Percentiles rank a stretch among this genome's conserved stretches.
Evolutionary conservation across 148 eudicot species (phyloP).

Genomic region (Vaccinium myrtillus): DNA sequence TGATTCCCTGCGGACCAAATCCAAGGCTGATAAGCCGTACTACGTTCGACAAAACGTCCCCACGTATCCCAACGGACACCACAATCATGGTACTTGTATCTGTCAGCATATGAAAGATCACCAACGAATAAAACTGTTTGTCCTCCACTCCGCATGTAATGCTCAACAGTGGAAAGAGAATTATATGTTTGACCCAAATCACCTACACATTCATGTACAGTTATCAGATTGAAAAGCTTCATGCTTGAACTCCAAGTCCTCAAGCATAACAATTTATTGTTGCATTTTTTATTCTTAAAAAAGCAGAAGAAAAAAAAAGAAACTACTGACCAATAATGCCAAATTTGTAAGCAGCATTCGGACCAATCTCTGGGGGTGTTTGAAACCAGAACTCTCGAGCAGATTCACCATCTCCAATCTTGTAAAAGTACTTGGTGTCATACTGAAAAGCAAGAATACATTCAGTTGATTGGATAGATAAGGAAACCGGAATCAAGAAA

Average conservation of each 20-base stretch:
- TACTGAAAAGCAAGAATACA: constrained; percentile 36
- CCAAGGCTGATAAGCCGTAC: constrained; percentile 91
- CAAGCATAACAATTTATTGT: neutral
- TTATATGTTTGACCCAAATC: constrained; percentile 93
- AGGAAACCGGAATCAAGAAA: neutral
- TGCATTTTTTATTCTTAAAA: neutral
- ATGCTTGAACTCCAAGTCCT: no score
- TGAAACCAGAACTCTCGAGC: constrained; percentile 81
- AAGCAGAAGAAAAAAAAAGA: constrained; percentile 10
- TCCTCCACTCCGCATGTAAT: constrained; percentile 68
- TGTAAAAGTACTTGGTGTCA: constrained; percentile 81
- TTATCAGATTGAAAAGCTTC: no score
- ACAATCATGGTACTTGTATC: constrained; percentile 62
- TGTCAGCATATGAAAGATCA: constrained; percentile 95
- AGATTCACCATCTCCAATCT: constrained; percentile 66
- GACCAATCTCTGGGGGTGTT: constrained; percentile 80
- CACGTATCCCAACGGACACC: constrained; percentile 93
- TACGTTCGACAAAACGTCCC: constrained; percentile 77
- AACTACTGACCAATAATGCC: constrained; percentile 78
- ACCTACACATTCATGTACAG: constrained; percentile 40
- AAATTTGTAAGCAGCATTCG: constrained; percentile 77
- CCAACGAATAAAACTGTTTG: constrained; percentile 80
- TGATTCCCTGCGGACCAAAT: constrained; percentile 95
- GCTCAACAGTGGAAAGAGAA: constrained; percentile 79
- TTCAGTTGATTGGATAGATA: neutral